A percentile compares a stretch with the other conserved stretches of the same genome.
phyloP scores from a whole-genome alignment of 2,329 filamentous ascomycete species.

The Colletotrichum echinochloae region DNA sequence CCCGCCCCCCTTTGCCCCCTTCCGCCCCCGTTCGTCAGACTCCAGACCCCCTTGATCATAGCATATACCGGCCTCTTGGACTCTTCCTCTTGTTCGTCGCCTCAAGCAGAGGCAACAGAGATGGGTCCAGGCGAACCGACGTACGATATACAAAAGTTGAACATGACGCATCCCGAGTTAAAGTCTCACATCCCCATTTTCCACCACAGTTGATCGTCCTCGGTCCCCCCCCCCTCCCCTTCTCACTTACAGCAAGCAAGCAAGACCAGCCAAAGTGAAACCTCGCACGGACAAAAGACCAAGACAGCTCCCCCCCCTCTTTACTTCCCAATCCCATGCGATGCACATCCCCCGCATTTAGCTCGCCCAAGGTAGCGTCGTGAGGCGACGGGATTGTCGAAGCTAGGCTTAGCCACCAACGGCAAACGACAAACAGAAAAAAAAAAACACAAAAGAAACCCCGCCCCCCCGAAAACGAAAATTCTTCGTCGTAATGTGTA shows the following conservation, averaged over 20 bases:
- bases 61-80: neutral
- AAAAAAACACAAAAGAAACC: too few species aligned
- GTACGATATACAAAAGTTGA: neutral
- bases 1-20: too few species aligned
- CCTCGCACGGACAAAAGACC: slow-evolving; percentile 5
- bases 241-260: neutral
- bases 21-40: slow-evolving; percentile 5
- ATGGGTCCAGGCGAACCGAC: neutral
- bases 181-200: neutral
- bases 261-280: neutral
- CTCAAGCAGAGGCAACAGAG: neutral
- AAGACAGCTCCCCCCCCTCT: neutral
- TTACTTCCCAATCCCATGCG: slow-evolving; percentile 3
- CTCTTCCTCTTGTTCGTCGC: neutral
- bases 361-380: neutral
- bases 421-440: neutral
- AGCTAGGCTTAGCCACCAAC: neutral
- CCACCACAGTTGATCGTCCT: neutral
- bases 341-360: neutral
- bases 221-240: too few species aligned
- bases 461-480: too few species aligned
- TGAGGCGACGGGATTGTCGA: neutral
- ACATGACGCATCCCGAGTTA: neutral
- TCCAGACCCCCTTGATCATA: too few species aligned
- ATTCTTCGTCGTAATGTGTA: too few species aligned